Evolutionary conservation across 768 basidiomycete genomes (phyloP).

Genomic region (Calocybe cyanea): DNA sequence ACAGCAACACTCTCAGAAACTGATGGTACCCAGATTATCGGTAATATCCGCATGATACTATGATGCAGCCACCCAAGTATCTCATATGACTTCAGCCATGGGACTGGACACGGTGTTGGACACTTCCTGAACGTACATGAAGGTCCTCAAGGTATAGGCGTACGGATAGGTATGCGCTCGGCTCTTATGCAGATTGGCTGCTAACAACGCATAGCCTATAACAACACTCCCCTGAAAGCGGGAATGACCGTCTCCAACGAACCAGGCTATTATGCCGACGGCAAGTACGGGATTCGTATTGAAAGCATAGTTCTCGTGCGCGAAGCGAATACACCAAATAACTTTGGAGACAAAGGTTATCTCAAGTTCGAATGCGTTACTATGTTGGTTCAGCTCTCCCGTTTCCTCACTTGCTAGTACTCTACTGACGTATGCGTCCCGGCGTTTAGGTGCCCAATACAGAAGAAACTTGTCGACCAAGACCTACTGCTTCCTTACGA

Average conservation of each 20-base stretch:
- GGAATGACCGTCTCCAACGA: constrained; percentile 95
- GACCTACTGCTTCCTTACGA: constrained; percentile 62
- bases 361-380: constrained; percentile 85
- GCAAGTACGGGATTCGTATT: constrained; percentile 87
- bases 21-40: constrained; percentile 46
- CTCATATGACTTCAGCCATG: constrained; percentile 51
- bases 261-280: constrained; percentile 91
- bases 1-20: neutral
- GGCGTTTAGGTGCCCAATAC: constrained; percentile 72
- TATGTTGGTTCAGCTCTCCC: constrained; percentile 48
- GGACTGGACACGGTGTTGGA: constrained; percentile 94
- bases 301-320: constrained; percentile 85
- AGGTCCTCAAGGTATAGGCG: constrained; percentile 66
- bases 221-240: constrained; percentile 65
- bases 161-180: constrained; percentile 41
- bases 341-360: constrained; percentile 85
- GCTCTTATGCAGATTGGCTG: neutral
- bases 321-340: constrained; percentile 61
- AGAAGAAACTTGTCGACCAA: constrained; percentile 73
- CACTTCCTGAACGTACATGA: constrained; percentile 95
- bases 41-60: constrained; percentile 23
- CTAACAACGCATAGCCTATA: constrained; percentile 43
- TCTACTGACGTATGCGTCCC: neutral
- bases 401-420: neutral
- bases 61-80: constrained; percentile 6